These are phyloP conservation scores for Pseudozyma flocculosa DNA, from an alignment of 1,284 basidiomycete species.

Conservation along the genomic window DNA sequence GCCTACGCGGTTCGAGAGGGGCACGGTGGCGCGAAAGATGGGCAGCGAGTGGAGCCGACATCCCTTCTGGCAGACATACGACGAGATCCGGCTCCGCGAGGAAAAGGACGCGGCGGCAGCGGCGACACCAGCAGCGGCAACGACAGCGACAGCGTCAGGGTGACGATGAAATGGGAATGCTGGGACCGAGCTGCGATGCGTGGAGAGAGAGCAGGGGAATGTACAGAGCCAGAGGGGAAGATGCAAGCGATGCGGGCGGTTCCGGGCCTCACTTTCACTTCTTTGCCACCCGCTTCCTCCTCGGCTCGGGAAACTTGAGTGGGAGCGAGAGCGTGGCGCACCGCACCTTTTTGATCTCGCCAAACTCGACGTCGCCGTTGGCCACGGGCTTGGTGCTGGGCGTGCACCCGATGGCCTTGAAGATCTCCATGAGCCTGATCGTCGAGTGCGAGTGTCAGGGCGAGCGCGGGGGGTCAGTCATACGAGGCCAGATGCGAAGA, in stretches of 20 bases:
- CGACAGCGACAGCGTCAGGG: no score
- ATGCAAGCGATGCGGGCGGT: no score
- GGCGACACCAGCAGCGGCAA: no score
- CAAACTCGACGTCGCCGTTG: background rate
- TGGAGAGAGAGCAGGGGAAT: no score
- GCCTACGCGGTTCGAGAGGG: slow-evolving; percentile 19
- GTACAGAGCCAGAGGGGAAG: no score
- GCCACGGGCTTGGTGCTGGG: slow-evolving; percentile 3
- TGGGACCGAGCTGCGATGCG: no score
- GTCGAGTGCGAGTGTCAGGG: background rate
- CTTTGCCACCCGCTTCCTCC: background rate
- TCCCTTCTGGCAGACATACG: slow-evolving; percentile 19
- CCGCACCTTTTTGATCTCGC: slow-evolving; percentile 2
- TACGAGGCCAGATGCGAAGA: background rate
- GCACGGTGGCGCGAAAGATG: slow-evolving; percentile 16
- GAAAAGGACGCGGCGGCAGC: no score
- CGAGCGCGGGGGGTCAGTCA: background rate
- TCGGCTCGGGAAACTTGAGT: slow-evolving; percentile 13
- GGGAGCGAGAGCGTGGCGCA: slow-evolving; percentile 9
- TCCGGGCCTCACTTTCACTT: no score
- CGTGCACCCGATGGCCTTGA: slow-evolving; percentile 13
- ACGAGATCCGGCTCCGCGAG: no score
- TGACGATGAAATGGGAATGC: no score
- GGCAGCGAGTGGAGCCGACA: slow-evolving; percentile 19
- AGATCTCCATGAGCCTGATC: slow-evolving; percentile 13